These are phyloP conservation scores for Wickerhamiella kazuoi DNA, from an alignment of 805 yeast genomes.

Conservation along the genomic window DNA sequence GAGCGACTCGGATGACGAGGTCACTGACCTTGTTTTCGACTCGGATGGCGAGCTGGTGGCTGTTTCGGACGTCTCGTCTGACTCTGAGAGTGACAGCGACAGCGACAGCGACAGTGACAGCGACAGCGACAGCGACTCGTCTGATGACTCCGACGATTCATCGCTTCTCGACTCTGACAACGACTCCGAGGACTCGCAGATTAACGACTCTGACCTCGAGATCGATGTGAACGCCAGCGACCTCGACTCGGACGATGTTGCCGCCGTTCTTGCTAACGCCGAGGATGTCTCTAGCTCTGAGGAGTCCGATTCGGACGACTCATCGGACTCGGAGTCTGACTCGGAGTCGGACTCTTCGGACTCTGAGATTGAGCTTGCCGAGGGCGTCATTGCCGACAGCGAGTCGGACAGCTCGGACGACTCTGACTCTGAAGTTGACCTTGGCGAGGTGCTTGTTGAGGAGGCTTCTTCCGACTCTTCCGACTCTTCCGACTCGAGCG, in stretches of 20 bases:
- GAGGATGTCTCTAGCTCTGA: too few species aligned
- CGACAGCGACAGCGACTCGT: not conserved
- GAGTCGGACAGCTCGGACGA: not conserved
- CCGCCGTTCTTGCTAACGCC: slow-evolving; percentile 10
- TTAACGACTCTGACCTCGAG: slow-evolving; percentile 8
- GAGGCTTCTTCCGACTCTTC: too few species aligned
- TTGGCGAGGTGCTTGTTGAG: not conserved
- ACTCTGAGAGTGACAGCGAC: not conserved
- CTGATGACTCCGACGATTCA: slow-evolving; percentile 3
- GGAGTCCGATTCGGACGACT: slow-evolving; percentile 8
- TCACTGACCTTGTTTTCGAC: slow-evolving; percentile 1
- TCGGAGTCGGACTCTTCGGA: slow-evolving; percentile 7
- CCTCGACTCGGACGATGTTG: slow-evolving; percentile 10
- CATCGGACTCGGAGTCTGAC: slow-evolving; percentile 3
- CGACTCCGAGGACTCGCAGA: slow-evolving; percentile 2
- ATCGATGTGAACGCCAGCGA: slow-evolving; percentile 9
- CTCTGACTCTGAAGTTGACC: not conserved
- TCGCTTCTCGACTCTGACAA: slow-evolving; percentile 1
- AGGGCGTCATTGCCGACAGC: slow-evolving; percentile 6
- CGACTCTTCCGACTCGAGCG: too few species aligned
- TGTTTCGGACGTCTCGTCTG: too few species aligned
- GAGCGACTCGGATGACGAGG: not conserved
- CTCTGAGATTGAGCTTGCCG: slow-evolving; percentile 2
- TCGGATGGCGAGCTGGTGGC: not conserved
- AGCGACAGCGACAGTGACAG: too few species aligned